phyloP scores from a whole-genome alignment of 371 early-diverging fungal genomes.

The Apophysomyces elegans region DNA sequence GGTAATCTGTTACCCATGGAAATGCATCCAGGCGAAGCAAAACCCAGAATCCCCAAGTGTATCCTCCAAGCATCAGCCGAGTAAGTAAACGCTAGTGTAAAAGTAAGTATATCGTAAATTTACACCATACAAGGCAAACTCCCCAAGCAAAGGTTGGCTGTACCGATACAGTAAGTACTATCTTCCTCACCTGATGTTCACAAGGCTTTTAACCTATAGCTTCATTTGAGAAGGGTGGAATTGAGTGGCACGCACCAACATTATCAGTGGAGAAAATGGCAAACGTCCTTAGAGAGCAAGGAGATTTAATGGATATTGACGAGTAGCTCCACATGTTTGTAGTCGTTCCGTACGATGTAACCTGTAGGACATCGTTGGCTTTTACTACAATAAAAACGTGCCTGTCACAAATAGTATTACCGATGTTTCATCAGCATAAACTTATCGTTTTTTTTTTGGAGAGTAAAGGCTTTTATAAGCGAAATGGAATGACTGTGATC shows the following conservation, averaged over 20 bases:
- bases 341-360: too few species aligned
- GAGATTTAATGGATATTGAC: not conserved
- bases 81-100: not conserved
- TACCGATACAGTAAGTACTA: not conserved
- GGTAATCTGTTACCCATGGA: constrained; percentile 37
- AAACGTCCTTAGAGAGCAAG: too few species aligned
- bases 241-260: not conserved
- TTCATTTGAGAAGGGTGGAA: not conserved
- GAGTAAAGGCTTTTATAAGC: too few species aligned
- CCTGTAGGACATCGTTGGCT: too few species aligned
- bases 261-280: too few species aligned
- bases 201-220: not conserved
- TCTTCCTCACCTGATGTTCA: not conserved
- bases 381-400: too few species aligned
- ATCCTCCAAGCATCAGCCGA: constrained; percentile 17
- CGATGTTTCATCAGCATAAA: too few species aligned
- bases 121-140: not conserved
- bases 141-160: not conserved
- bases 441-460: too few species aligned
- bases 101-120: not conserved
- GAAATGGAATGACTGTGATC: too few species aligned
- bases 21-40: constrained; percentile 28
- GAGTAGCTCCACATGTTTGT: not conserved
- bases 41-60: constrained; percentile 41
- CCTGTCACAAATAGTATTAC: too few species aligned